Conservation (phyloP, 2,329 filamentous ascomycete species). For the Aspergillus fumigatus region DNA sequence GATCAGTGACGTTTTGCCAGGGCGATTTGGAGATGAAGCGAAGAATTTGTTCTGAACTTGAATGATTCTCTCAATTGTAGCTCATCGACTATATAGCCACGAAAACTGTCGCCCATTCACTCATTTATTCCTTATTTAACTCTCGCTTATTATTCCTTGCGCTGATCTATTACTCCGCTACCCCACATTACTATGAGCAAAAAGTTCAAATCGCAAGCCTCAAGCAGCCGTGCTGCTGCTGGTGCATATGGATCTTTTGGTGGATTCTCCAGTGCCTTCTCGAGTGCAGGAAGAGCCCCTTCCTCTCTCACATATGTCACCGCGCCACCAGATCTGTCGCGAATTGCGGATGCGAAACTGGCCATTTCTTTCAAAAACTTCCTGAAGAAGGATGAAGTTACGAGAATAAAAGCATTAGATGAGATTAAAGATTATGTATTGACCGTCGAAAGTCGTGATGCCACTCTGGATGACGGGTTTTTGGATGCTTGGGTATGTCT, state of each 20-base stretch:
- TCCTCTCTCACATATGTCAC: slow-evolving; percentile 79
- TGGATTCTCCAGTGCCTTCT: slow-evolving; percentile 32
- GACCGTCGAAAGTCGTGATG: slow-evolving; percentile 49
- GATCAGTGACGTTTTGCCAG: neutral
- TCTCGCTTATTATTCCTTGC: slow-evolving; percentile 12
- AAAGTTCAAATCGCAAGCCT: slow-evolving; percentile 60
- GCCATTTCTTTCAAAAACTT: slow-evolving; percentile 91
- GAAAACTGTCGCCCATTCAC: neutral
- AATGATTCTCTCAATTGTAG: neutral
- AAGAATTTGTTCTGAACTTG: neutral
- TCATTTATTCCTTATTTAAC: slow-evolving; percentile 5
- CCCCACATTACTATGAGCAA: slow-evolving; percentile 52
- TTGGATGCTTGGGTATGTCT: slow-evolving; percentile 78
- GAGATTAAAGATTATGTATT: slow-evolving; percentile 67
- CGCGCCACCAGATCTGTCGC: slow-evolving; percentile 75
- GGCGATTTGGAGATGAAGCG: neutral
- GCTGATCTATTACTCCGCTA: slow-evolving; percentile 21
- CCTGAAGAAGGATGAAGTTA: slow-evolving; percentile 86
- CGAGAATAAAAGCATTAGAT: slow-evolving; percentile 84
- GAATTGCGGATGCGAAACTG: slow-evolving; percentile 72
- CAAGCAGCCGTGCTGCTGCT: slow-evolving; percentile 56
- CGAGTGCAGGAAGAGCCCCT: slow-evolving; percentile 41
- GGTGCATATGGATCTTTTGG: slow-evolving; percentile 47
- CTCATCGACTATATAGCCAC: neutral
- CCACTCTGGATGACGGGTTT: slow-evolving; percentile 72